Evolutionary conservation across 192 early-diverging fungal genomes (phyloP), one percentile per base, ranked within the genome.

Genomic region (Pecoramyces ruminantium): DNA sequence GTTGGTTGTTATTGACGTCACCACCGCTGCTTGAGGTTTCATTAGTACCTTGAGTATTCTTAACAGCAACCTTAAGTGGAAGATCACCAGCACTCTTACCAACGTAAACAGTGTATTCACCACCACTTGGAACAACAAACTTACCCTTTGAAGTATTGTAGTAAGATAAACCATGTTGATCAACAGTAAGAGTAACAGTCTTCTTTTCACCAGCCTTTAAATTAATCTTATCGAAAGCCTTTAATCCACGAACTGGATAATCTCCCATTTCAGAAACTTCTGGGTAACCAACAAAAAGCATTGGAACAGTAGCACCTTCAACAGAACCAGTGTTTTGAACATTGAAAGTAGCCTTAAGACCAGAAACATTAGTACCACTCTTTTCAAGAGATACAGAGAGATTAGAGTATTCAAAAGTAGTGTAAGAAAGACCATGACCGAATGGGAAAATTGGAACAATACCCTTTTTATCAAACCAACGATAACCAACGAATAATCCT

Each of bases 401-500:
- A 25, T 86, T 29, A 4, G 42, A 67, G 79, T 92, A 93, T 11
- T 81, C 77, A 82, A 92, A 93, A 13, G 18, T 80, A 4, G 92
- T 91, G 82, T 92, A 92, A 1, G 92, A 93, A 6, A 92, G 82
- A 79, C 92, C 92, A 81, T 87, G 85, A 1, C 92, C 92, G 81
- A 92, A 92, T 77, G 81, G 79, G 39, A 78, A 83, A 79, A 85
- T 30, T 30, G 80, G 80, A 6, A 6, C 18, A 21, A 6, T 80
- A 11, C 18, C 79, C 79, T 80, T 80, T n/a, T 78, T 30, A 79
- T 80, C 80, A 79, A 78, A 78, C 80, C 80, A 80, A 39, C 30
- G 38, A 79, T 80, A 80, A 79, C 79, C 80, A 79, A 80, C 79
- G 79, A 80, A 80, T 30, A 80, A 30, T 3, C 80, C 80, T 77